Percentiles rank a stretch among this genome's conserved stretches.
phyloP scores from a whole-genome alignment of 1,139 yeast genomes.

The Blastobotrys apis region DNA sequence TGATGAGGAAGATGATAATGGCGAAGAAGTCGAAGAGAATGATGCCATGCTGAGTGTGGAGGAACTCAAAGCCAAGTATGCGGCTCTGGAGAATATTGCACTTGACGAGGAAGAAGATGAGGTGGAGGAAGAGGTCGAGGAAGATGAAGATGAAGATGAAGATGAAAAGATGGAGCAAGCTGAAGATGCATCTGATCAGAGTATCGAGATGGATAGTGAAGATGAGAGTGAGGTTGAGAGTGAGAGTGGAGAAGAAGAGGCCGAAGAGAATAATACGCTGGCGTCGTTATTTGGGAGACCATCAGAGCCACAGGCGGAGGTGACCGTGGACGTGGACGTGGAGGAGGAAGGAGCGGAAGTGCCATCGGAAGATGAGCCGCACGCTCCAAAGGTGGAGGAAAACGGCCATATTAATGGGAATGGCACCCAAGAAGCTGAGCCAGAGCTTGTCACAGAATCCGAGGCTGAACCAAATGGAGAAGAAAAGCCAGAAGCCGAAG shows the following conservation, averaged over 20 bases:
- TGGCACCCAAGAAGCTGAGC: slow-evolving; percentile 20
- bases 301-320: slow-evolving; percentile 21
- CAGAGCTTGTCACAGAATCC: slow-evolving; percentile 21
- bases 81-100: slow-evolving; percentile 40
- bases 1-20: slow-evolving; percentile 36
- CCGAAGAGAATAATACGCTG: slow-evolving; percentile 16
- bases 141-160: slow-evolving; percentile 21
- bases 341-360: slow-evolving; percentile 17
- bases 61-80: slow-evolving; percentile 61
- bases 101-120: slow-evolving; percentile 14
- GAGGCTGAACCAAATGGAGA: slow-evolving; percentile 26
- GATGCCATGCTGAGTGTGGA: slow-evolving; percentile 62
- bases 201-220: slow-evolving; percentile 27
- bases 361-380: slow-evolving; percentile 22
- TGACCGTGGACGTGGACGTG: slow-evolving; percentile 17
- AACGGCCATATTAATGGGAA: slow-evolving; percentile 1
- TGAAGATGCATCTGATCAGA: slow-evolving; percentile 24
- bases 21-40: slow-evolving; percentile 35
- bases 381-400: slow-evolving; percentile 8
- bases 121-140: slow-evolving; percentile 29
- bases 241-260: slow-evolving; percentile 19
- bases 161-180: slow-evolving; percentile 23
- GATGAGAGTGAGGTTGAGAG: slow-evolving; percentile 23
- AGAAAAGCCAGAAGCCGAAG: slow-evolving; percentile 14
- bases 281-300: slow-evolving; percentile 15